Base-by-base conservation (phyloP, 2,329 filamentous ascomycete species). In the Penicillium sp. region DNA sequence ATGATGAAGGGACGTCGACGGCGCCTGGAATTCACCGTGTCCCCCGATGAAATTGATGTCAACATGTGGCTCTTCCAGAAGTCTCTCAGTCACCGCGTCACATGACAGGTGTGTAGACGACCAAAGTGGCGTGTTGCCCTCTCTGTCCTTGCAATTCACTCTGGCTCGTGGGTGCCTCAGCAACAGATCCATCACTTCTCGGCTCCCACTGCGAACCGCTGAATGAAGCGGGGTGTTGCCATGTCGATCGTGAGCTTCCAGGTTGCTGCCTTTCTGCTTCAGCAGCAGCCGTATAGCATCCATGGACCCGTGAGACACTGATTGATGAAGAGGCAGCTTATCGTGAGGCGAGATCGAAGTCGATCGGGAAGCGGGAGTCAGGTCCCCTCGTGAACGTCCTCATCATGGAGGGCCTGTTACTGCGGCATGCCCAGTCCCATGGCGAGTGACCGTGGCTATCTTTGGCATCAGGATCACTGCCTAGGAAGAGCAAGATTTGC, bases 31-130 rank as follows among this genome's bases (percentile, higher is more conserved):
- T 16, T 55, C 49, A 21, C 48, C 35, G 21, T 53, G 31, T 26
- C 53, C 50, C 11, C 50, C 35, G 16, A 58, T 14, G 10, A 59
- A 39, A 44, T 59, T 57, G 22, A 57, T 26, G 31, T 55, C 13
- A 5, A 59, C 47, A 6, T 14, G n/a, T 46, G 35, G 29, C 16
- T 52, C 48, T 6, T 27, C 14, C 31, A 59, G 41, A 13, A 59
- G 39, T 39, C 49, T 48, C 19, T 53, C 26, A 19, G 51, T 52
- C 11, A 52, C 54, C 8, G 56, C 48, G 22, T 59, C 14, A 24
- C 5, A 48, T 19, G 37, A 52, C 6, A 13, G 45, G 29, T 50
- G 43, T 52, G 44, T 57, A 31, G 54, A 50, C 10, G 48, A 13
- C 51, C 48, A 59, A 9, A 59, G 51, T 2, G 54, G 57, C 13